Base-by-base conservation (phyloP, 2,329 filamentous ascomycete genomes). In the Chaetomium olivaceum region DNA sequence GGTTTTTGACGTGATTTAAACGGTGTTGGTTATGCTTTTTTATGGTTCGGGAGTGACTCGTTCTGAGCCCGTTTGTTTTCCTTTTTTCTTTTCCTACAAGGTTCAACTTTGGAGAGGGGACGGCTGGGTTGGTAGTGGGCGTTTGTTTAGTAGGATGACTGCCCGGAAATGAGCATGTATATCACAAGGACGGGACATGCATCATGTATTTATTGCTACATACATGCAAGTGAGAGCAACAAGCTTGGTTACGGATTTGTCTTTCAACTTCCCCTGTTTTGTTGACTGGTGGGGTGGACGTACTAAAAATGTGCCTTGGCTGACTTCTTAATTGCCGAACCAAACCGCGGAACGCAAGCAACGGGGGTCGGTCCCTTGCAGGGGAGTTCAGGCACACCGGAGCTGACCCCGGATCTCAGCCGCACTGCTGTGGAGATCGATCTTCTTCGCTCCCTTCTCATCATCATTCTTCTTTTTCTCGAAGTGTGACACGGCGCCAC, bases 1-100 rank as follows among this genome's bases (percentile, higher is more conserved):
- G 83, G 83, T 84, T 79, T 76, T 75, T 80, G 57, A 80, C 77
- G 61, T 85, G 59, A 66, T 61, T 7, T 39, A 48, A 48, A 48
- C 7, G 21, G 46, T 19, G 52, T 36, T 36, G n/a, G 27, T 11
- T 4, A 19, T n/a, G 27, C n/a, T n/a, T 55, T 55, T 29, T 36
- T 54, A 54, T n/a, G 46, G 46, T 19, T 43, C 4, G 16, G 39
- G 39, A 43, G 39, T n/a, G 39, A n/a, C 39, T 43, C 16, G 14
- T 19, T 43, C 36, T 43, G 39, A 19, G 16, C 16, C 6, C 39
- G 39, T 43, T 43, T 43, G 16, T 7, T 43, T n/a, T 5, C 16
- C 4, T 43, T 43, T 2, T 6, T n/a, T 19, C 16, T 1, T 19
- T n/a, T 43, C 6, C 7, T 43, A 7, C 16, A 48, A 48, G n/a